Evolutionary conservation across 2,329 filamentous ascomycete species (phyloP).

Genomic region (Xylariaceae sp.): DNA sequence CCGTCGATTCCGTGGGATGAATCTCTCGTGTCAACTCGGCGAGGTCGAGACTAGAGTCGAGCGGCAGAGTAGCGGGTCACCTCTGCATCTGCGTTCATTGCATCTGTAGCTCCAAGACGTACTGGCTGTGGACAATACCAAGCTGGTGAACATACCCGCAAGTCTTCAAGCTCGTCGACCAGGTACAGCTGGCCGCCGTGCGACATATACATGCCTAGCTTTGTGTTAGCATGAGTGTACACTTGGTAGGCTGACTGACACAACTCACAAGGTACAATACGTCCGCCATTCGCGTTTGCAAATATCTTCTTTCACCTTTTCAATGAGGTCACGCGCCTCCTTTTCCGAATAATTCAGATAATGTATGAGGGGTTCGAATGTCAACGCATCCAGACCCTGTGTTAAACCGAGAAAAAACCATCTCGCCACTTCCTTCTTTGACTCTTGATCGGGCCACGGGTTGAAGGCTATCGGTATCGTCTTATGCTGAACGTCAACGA

Average conservation of each 20-base stretch:
- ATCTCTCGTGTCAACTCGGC: slow-evolving; percentile 1
- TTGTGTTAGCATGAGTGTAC: slow-evolving; percentile 16
- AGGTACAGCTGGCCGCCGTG: slow-evolving; percentile 24
- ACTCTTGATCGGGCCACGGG: slow-evolving; percentile 61
- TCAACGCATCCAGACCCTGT: slow-evolving; percentile 67
- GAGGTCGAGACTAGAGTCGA: slow-evolving; percentile 4
- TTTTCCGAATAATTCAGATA: slow-evolving; percentile 51
- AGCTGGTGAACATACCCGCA: slow-evolving; percentile 16
- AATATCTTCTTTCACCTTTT: slow-evolving; percentile 62
- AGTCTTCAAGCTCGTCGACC: slow-evolving; percentile 26
- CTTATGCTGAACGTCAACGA: slow-evolving; percentile 70
- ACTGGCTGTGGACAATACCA: slow-evolving; percentile 20
- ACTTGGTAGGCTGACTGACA: slow-evolving; percentile 9
- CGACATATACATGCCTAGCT: slow-evolving; percentile 28
- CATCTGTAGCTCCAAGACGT: slow-evolving; percentile 11
- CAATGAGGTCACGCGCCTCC: slow-evolving; percentile 60
- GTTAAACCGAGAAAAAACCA: slow-evolving; percentile 81
- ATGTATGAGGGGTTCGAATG: slow-evolving; percentile 66
- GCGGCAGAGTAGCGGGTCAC: slow-evolving; percentile 1
- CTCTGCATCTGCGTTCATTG: slow-evolving; percentile 14
- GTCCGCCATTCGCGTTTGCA: slow-evolving; percentile 62
- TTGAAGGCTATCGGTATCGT: slow-evolving; percentile 67
- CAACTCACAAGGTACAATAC: slow-evolving; percentile 71
- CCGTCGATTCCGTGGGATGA: slow-evolving; percentile 1
- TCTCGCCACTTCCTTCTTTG: slow-evolving; percentile 63